Base-by-base conservation (phyloP, 345 rosid genomes). In the Firmiana major region DNA sequence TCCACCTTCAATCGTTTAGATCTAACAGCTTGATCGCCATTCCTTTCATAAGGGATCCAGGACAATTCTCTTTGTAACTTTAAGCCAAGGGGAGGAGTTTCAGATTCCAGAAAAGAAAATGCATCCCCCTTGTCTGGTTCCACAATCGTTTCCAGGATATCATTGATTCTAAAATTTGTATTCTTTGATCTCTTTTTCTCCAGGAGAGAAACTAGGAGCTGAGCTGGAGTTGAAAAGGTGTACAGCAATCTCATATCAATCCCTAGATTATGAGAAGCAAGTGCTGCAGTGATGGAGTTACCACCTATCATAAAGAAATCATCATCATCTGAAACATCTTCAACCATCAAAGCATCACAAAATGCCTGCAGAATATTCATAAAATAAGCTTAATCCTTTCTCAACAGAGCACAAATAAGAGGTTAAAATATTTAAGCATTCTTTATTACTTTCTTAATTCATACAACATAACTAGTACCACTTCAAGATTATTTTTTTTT, bases 261-360 rank as follows among this genome's bases (percentile, higher is more conserved):
- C 75, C 98, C 92, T 62, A 96, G 87, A 84, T 81, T 86, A 83
- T 92, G 90, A 77, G 93, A 87, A 85, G 82, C 91, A 81, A 92
- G 94, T 6, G 99, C 97, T 46, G 99, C 99, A 28, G 94, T 67
- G 68, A 96, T 77, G 57, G 99, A 96, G 84, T 91, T 89, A 77
- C 99, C 99, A 78, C 98, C 99, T 80, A 92, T 83, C 57, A 73
- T 75, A 84, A 96, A 96, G 86, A 96, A 96, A 87, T 96, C 89
- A 72, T 87, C 97, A 82, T 88, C 86, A 43, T 82, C 85, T 69
- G 88, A 86, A 77, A 96, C 87, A 77, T 87, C 93, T 82, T 87
- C 83, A 65, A 91, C 84, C 91, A 87, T 75, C 84, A 93, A 77
- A 80, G 89, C 92, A 67, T 90, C 88, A 86, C 87, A 85, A 87